A percentile compares a stretch with the other conserved stretches of the same genome.
Evolutionary conservation across 805 yeast species (phyloP).

Genomic region (Metschnikowia noctiluminum): DNA sequence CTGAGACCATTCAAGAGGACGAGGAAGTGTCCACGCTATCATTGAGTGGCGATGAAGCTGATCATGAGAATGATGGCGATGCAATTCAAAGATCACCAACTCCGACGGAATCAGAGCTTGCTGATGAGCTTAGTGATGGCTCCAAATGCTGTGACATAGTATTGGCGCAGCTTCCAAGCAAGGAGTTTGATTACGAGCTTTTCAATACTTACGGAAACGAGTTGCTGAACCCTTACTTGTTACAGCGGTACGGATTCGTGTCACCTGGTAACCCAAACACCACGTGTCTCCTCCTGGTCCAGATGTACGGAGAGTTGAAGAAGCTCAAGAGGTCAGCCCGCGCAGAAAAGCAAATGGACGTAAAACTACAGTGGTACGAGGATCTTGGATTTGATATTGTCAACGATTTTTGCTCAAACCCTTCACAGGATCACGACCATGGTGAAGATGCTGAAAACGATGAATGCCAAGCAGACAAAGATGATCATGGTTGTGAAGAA

Average conservation of each 20-base stretch:
- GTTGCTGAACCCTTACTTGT: constrained; percentile 57
- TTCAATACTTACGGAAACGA: constrained; percentile 81
- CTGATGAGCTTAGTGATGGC: constrained; percentile 32
- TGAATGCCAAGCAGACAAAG: constrained; percentile 10
- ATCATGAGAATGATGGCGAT: constrained; percentile 17
- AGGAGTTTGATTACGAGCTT: constrained; percentile 51
- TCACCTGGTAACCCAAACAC: constrained; percentile 48
- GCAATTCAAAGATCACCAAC: constrained; percentile 2
- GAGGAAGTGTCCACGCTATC: constrained; percentile 20
- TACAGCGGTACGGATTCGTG: constrained; percentile 79
- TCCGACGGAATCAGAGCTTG: constrained; percentile 26
- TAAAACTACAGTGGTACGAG: constrained; percentile 49
- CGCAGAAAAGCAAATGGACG: constrained; percentile 31
- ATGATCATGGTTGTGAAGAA: neutral
- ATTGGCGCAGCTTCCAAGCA: constrained; percentile 39
- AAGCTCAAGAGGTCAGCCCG: constrained; percentile 18
- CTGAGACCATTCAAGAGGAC: constrained; percentile 22
- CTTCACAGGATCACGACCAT: constrained; percentile 13
- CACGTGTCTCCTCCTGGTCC: constrained; percentile 54
- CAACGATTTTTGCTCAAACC: constrained; percentile 20
- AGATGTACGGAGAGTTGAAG: constrained; percentile 36
- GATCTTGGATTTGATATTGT: constrained; percentile 40
- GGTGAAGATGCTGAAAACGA: constrained; percentile 18
- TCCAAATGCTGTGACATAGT: constrained; percentile 69
- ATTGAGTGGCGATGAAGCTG: constrained; percentile 9